Percentiles rank a stretch among this genome's conserved stretches.
Evolutionary conservation across 129 eudicot genomes (phyloP).

Genomic region (Cynara cardunculus): DNA sequence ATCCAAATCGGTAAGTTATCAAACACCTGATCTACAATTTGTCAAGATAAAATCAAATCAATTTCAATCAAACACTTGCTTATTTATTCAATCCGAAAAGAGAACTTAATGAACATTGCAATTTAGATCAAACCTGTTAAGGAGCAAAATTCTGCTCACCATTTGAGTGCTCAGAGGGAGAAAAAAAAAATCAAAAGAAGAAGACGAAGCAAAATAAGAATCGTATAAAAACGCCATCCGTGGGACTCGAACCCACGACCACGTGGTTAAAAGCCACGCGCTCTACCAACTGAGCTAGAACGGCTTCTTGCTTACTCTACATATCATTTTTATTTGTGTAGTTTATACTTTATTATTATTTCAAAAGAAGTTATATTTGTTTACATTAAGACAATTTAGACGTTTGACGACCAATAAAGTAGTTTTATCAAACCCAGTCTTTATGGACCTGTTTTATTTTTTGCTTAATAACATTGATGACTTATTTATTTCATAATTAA

Average conservation of each 20-base stretch:
- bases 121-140: not conserved
- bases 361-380: too few species aligned
- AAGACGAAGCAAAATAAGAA: not conserved
- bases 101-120: not conserved
- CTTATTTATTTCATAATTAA: too few species aligned
- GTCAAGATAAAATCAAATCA: too few species aligned
- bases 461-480: too few species aligned
- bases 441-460: too few species aligned
- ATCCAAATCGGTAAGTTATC: not conserved
- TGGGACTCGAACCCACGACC: constrained; percentile 99
- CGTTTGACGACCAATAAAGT: too few species aligned
- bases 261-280: constrained; percentile 99
- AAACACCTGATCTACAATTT: not conserved
- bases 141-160: not conserved
- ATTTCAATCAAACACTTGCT: not conserved
- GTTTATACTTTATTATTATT: too few species aligned
- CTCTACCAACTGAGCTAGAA: constrained; percentile 89
- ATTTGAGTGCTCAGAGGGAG: too few species aligned
- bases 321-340: too few species aligned
- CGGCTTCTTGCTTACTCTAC: not conserved
- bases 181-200: not conserved
- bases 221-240: constrained; percentile 32
- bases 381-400: too few species aligned
- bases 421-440: too few species aligned
- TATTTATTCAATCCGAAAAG: not conserved